Evolutionary conservation across 176 grass and related monocot species (phyloP), one percentile per base, ranked within the genome.

Genomic region (Rhynchospora breviuscula): DNA sequence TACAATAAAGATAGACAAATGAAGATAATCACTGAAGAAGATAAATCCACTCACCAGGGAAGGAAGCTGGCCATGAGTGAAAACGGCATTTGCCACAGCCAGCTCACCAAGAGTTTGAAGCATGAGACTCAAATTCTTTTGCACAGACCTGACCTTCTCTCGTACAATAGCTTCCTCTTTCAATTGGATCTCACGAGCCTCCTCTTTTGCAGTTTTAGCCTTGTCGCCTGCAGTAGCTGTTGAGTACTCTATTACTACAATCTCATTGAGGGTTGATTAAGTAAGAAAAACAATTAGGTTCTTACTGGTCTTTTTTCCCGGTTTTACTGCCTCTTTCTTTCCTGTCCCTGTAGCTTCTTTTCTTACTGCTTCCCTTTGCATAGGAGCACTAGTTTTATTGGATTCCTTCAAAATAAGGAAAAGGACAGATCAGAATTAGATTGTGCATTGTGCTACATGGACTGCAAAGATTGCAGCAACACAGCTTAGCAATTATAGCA

Each of bases 181-280:
- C 85, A 98, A 69, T 64, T 93, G 84, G 63, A 91, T 84, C 59
- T 95, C 95, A 53, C 92, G 92, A 6, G 95, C 95, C 88, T 98
- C 92, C 86, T 98, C 95, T 91, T 98, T 98, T 49, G 95, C 92
- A 43, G 89, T 91, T 88, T 98, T 98, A 29, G 75, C 82, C 89
- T 98, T 98, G 51, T 98, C 95, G 2, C 71, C 83, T 44, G 72
- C 89, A 91, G 74, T 90, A 90, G 86, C 45, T 48, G 46, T 25
- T 76, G 62, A 83, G 63, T 9, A 71, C 18, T 25, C 22, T 10
- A 84, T 79, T 59, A 58, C 57, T 81, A 18, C 10, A 60, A 70
- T 81, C 57, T 46, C 35, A 31, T 65, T 82, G 14, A 63, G 40
- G 56, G 7, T 22, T 63, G 4, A 23, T 80, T 80, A 25, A 78